Evolutionary conservation across 1,284 basidiomycete genomes (phyloP).

Genomic region (Cryptococcus hybrid): DNA sequence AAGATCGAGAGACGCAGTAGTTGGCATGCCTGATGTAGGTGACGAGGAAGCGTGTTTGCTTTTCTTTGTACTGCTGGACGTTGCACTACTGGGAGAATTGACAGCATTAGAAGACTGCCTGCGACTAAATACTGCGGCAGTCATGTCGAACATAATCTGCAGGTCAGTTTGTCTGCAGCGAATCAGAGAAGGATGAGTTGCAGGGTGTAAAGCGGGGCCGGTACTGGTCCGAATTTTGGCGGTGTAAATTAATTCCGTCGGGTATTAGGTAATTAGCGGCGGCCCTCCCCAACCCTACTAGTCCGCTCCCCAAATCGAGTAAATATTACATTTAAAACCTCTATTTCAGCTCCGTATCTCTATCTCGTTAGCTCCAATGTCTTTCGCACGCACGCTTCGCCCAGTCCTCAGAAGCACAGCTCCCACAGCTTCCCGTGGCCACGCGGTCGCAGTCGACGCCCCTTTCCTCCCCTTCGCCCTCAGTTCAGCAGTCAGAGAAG

Average conservation of each 20-base stretch:
- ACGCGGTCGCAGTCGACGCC: slow-evolving; percentile 39
- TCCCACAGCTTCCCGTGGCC: slow-evolving; percentile 19
- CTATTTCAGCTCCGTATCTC: background rate
- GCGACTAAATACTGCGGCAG: too few species aligned
- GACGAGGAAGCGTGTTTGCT: too few species aligned
- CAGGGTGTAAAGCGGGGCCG: too few species aligned
- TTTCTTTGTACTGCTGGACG: too few species aligned
- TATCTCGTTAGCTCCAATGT: slow-evolving; percentile 1
- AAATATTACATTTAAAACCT: background rate
- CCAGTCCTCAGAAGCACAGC: background rate
- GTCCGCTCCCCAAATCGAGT: background rate
- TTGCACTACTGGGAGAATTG: too few species aligned
- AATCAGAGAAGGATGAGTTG: background rate
- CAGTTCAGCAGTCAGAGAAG: background rate
- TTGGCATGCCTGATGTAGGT: background rate
- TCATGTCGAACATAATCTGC: too few species aligned
- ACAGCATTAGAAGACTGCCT: too few species aligned
- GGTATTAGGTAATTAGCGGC: background rate
- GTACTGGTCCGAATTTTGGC: too few species aligned
- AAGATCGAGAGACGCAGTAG: slow-evolving; percentile 23
- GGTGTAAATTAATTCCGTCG: too few species aligned
- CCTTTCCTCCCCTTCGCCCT: slow-evolving; percentile 32
- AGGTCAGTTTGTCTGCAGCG: too few species aligned
- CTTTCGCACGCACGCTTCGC: slow-evolving; percentile 5
- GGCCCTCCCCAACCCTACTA: background rate